Base-by-base conservation (phyloP, 495 filamentous ascomycete species). In the Bacidia gigantensis region DNA sequence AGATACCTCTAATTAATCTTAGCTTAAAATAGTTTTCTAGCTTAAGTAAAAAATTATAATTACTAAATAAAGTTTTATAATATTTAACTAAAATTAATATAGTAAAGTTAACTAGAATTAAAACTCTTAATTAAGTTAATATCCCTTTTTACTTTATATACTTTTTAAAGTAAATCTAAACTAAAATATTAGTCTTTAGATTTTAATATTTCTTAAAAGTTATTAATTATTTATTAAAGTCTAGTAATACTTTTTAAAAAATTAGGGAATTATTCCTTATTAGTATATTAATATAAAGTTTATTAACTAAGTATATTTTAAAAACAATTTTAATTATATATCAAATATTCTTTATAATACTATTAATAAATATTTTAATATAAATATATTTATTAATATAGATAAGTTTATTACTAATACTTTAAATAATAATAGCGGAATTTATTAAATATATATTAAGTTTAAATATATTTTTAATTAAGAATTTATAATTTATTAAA, bases 391-490 rank as follows among this genome's bases (percentile, higher is more conserved):
- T 52, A 51, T 40, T 7, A 35, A 14, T 14, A 35, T 14, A 5
- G 5, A 7, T 35, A 35, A 35, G 5, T 35, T 7, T 5, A 5
- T 14, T 35, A 35, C 5, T 22, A 48, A n/a, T 48, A 26, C 26
- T 11, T 11, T 45, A 45, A 12, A 45, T 20, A 23, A 48, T 25
- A 48, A 7, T 22, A 54, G 14, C 14, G 11, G 26, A 23, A 20
- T 24, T 25, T 53, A 20, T 41, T 54, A 20, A n/a, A 55, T 53
- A 51, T 14, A 53, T 35, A 35, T 35, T 35, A 35, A 35, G 29
- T 5, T 14, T 35, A 35, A 35, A 7, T 7, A 7, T 5, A 5
- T 14, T 35, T 35, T 35, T 35, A 35, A 7, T 7, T 35, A 35
- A 35, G 5, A 35, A 14, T 5, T 35, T 35, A 7, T 35, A 7